phyloP scores from a whole-genome alignment of 2,329 filamentous ascomycete genomes.

The Ophiosphaerella herpotricha region DNA sequence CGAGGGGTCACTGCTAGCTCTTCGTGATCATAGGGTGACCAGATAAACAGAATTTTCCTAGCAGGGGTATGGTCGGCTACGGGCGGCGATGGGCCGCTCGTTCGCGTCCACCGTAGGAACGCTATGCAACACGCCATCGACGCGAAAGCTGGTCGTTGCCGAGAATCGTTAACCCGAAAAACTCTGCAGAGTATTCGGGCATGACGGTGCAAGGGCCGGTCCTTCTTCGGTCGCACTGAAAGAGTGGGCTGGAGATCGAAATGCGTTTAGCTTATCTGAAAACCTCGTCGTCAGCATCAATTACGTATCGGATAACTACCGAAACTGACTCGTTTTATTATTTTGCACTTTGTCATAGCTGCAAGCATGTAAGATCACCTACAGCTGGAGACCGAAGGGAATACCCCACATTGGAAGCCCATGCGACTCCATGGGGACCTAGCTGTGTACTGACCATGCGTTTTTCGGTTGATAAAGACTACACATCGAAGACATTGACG shows the following conservation, averaged over 20 bases:
- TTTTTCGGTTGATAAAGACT: too few relatives aligned
- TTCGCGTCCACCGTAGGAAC: too few relatives aligned
- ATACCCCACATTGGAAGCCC: too few relatives aligned
- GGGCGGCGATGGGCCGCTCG: too few relatives aligned
- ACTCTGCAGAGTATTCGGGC: constrained; percentile 30
- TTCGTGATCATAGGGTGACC: constrained; percentile 25
- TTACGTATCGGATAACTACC: constrained; percentile 14
- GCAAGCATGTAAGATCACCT: too few relatives aligned
- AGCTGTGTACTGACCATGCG: too few relatives aligned
- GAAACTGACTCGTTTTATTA: constrained; percentile 14
- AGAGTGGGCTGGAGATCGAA: constrained; percentile 16
- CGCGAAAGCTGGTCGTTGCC: constrained; percentile 13
- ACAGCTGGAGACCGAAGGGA: too few relatives aligned
- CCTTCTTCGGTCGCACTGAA: constrained; percentile 25
- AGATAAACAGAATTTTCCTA: constrained; percentile 3
- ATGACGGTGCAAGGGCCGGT: constrained; percentile 26
- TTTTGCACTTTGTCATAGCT: background rate
- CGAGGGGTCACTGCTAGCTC: constrained; percentile 12
- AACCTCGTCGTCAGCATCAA: constrained; percentile 8
- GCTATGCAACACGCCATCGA: constrained; percentile 5
- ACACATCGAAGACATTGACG: too few relatives aligned
- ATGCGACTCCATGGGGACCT: too few relatives aligned
- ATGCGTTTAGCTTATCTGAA: constrained; percentile 6
- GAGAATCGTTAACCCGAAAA: constrained; percentile 23
- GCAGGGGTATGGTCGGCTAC: constrained; percentile 1